Evolutionary conservation across 2,329 filamentous ascomycete species (phyloP).

Genomic region (Massarina eburnea): DNA sequence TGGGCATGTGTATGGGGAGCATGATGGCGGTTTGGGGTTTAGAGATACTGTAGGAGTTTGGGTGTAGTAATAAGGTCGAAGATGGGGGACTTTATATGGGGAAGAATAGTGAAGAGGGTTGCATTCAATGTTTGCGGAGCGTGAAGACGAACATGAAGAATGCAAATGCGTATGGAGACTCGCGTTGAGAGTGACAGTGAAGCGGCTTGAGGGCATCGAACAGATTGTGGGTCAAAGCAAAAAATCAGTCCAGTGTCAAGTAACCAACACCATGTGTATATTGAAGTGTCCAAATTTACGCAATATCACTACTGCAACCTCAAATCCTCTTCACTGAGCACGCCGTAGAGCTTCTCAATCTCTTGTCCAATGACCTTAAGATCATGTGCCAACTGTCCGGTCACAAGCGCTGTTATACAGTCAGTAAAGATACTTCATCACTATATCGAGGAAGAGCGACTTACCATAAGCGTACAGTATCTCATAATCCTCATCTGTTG

Average conservation of each 20-base stretch:
- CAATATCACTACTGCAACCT: conserved; percentile 46
- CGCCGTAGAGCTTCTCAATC: conserved; percentile 62
- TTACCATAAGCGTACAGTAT: conserved; percentile 86
- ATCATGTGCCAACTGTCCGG: conserved; percentile 60
- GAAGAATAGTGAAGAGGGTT: no score
- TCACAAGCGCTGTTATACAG: conserved; percentile 56
- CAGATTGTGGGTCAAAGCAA: no score
- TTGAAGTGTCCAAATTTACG: not conserved
- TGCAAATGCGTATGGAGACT: no score
- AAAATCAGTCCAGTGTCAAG: not conserved
- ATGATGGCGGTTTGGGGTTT: no score
- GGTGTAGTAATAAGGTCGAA: not conserved
- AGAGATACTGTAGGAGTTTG: not conserved
- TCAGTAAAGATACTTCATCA: not conserved
- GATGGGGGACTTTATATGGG: no score
- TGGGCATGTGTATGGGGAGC: no score
- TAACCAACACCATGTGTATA: not conserved
- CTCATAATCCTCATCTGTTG: conserved; percentile 82
- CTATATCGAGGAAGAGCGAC: conserved; percentile 21
- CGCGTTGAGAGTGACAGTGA: no score
- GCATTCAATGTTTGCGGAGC: no score
- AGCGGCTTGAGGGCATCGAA: no score
- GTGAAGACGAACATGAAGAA: no score
- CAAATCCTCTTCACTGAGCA: conserved; percentile 62
- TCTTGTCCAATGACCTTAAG: conserved; percentile 57